Percentiles rank a stretch among this genome's conserved stretches.
Evolutionary conservation across 2,329 filamentous ascomycete species (phyloP).

Genomic region (Sclerotinia borealis): DNA sequence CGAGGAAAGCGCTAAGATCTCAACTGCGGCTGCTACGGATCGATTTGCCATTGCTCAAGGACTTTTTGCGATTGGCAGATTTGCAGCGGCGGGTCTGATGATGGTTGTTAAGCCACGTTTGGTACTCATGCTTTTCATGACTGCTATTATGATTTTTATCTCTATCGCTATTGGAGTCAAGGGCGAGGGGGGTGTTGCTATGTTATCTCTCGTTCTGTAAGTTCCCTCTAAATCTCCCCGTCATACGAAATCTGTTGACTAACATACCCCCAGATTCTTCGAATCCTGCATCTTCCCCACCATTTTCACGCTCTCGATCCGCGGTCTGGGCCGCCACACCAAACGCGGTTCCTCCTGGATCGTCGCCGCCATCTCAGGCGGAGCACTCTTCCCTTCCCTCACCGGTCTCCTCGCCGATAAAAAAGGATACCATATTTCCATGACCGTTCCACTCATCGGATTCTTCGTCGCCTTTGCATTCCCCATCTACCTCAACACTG

Average conservation of each 20-base stretch:
- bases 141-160: conserved; percentile 54
- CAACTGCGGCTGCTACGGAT: conserved; percentile 50
- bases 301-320: conserved; percentile 72
- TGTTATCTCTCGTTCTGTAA: conserved; percentile 58
- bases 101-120: conserved; percentile 58
- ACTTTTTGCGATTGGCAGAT: conserved; percentile 68
- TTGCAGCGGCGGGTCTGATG: conserved; percentile 59
- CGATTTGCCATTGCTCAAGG: conserved; percentile 68
- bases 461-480: conserved; percentile 33
- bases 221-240: not conserved
- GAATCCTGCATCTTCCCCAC: conserved; percentile 80
- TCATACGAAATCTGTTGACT: not conserved
- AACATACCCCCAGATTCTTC: conserved; percentile 43
- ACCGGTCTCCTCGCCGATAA: conserved; percentile 15
- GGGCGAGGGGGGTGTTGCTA: conserved; percentile 48
- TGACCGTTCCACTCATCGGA: conserved; percentile 31
- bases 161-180: conserved; percentile 35
- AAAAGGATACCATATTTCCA: conserved; percentile 18
- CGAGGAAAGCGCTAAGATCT: conserved; percentile 29
- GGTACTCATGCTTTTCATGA: conserved; percentile 53
- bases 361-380: conserved; percentile 39
- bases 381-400: conserved; percentile 25
- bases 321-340: conserved; percentile 70
- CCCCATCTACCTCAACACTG: conserved; percentile 33
- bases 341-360: conserved; percentile 76